Evolutionary conservation across 2,329 filamentous ascomycete genomes (phyloP).

Genomic region (Calonectria hawksworthii): DNA sequence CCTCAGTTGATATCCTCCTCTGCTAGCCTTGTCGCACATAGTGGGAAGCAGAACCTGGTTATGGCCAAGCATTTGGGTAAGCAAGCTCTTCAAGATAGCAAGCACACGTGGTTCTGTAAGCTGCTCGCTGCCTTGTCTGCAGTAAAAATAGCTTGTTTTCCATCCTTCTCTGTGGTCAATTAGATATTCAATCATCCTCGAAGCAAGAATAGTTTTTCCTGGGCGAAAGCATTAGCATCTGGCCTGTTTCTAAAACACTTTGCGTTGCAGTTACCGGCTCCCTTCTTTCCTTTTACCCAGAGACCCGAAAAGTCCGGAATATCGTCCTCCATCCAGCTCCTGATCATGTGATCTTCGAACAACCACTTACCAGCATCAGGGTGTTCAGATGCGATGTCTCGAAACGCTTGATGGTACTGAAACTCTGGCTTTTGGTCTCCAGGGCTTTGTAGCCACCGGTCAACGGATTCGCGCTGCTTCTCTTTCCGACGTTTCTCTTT

Average conservation of each 20-base stretch:
- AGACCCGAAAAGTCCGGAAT: slow-evolving; percentile 7
- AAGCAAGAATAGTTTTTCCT: slow-evolving; percentile 60
- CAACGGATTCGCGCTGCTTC: neutral
- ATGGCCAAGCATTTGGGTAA: slow-evolving; percentile 3
- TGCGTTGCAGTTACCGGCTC: slow-evolving; percentile 15
- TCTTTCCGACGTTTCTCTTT: slow-evolving; percentile 14
- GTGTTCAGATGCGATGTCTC: neutral
- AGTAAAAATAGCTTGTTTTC: slow-evolving; percentile 57
- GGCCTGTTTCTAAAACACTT: neutral
- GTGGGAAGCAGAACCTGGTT: slow-evolving; percentile 11
- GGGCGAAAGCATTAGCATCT: slow-evolving; percentile 8
- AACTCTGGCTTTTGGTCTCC: neutral
- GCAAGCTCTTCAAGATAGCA: slow-evolving; percentile 14
- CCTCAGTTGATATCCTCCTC: neutral
- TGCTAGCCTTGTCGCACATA: slow-evolving; percentile 1
- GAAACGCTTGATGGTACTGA: neutral
- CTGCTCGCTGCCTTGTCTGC: slow-evolving; percentile 47
- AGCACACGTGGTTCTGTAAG: neutral
- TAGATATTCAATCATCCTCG: slow-evolving; percentile 51
- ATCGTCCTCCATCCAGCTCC: slow-evolving; percentile 19
- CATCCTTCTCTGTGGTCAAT: neutral
- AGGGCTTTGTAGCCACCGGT: slow-evolving; percentile 16
- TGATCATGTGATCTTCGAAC: neutral
- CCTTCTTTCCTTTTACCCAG: slow-evolving; percentile 29
- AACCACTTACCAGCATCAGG: slow-evolving; percentile 22